Conservation (phyloP, 768 basidiomycete species). For the Naematelia aurantialba region DNA sequence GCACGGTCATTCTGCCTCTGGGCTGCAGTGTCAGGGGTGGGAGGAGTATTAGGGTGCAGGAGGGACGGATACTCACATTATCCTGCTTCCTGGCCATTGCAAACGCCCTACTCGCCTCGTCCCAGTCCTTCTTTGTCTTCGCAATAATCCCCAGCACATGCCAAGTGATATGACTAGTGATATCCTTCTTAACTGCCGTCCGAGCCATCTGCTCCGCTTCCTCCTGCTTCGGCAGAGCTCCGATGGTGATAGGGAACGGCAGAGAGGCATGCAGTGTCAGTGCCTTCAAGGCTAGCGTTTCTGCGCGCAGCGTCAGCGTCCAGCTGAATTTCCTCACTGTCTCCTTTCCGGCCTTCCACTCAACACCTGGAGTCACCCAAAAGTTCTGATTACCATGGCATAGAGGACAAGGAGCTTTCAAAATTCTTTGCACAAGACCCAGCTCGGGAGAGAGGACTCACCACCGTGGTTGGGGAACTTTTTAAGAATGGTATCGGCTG, state of each 20-base stretch:
- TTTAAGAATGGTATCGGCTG: constrained; percentile 88
- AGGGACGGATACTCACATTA: constrained; percentile 59
- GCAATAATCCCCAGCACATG: constrained; percentile 95
- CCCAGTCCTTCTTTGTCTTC: constrained; percentile 90
- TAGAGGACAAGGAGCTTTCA: too few species aligned
- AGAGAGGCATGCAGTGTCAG: constrained; percentile 57
- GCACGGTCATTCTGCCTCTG: background rate
- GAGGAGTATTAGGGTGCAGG: background rate
- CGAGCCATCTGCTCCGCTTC: constrained; percentile 53
- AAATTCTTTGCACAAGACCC: too few species aligned
- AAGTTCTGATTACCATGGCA: too few species aligned
- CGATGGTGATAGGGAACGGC: constrained; percentile 38
- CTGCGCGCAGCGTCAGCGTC: constrained; percentile 53
- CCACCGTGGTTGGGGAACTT: constrained; percentile 96
- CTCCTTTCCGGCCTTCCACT: too few species aligned
- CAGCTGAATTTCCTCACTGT: too few species aligned
- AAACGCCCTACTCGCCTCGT: constrained; percentile 90
- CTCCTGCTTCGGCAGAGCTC: constrained; percentile 72
- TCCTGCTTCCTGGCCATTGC: constrained; percentile 82
- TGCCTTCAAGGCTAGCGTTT: constrained; percentile 95
- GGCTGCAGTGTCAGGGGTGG: background rate
- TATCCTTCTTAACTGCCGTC: constrained; percentile 49
- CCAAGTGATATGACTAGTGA: constrained; percentile 85
- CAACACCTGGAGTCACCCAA: too few species aligned
- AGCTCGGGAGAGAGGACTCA: too few species aligned